Percentiles rank a stretch among this genome's conserved stretches.
phyloP scores from a whole-genome alignment of 1,284 basidiomycete species.

The Meira miltonrushii region DNA sequence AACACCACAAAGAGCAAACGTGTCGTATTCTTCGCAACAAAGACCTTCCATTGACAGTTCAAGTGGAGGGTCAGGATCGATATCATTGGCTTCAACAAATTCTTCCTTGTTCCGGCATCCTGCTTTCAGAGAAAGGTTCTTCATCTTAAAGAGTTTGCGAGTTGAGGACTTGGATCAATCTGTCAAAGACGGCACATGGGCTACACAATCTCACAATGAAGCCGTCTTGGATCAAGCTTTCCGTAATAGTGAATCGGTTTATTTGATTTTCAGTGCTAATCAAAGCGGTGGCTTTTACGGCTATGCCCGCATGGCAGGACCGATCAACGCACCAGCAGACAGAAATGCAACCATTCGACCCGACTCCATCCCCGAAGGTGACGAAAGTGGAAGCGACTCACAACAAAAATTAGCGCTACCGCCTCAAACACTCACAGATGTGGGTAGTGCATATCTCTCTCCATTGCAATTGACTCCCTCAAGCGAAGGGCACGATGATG shows the following conservation, averaged over 20 bases:
- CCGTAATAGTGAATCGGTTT: constrained; percentile 77
- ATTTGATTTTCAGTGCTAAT: constrained; percentile 84
- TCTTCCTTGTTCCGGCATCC: constrained; percentile 65
- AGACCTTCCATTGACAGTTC: background rate
- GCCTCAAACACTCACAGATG: too few relatives aligned
- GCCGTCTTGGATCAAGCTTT: constrained; percentile 70
- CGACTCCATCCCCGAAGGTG: background rate
- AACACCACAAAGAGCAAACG: background rate
- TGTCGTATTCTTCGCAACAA: background rate
- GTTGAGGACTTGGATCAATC: constrained; percentile 78
- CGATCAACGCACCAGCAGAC: constrained; percentile 23
- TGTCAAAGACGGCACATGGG: constrained; percentile 76
- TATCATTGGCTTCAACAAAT: constrained; percentile 45
- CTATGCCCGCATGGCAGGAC: constrained; percentile 49
- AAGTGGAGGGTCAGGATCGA: constrained; percentile 17
- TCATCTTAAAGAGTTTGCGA: constrained; percentile 75
- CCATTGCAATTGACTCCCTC: too few relatives aligned
- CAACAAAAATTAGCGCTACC: too few relatives aligned
- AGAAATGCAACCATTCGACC: constrained; percentile 8
- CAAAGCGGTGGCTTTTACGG: constrained; percentile 63
- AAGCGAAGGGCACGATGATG: too few relatives aligned
- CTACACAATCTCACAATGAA: constrained; percentile 90
- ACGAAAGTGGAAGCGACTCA: background rate
- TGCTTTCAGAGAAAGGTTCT: constrained; percentile 79
- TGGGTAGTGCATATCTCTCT: too few relatives aligned